phyloP scores from a whole-genome alignment of 2,329 filamentous ascomycete species.

The Aspergillus melleus region DNA sequence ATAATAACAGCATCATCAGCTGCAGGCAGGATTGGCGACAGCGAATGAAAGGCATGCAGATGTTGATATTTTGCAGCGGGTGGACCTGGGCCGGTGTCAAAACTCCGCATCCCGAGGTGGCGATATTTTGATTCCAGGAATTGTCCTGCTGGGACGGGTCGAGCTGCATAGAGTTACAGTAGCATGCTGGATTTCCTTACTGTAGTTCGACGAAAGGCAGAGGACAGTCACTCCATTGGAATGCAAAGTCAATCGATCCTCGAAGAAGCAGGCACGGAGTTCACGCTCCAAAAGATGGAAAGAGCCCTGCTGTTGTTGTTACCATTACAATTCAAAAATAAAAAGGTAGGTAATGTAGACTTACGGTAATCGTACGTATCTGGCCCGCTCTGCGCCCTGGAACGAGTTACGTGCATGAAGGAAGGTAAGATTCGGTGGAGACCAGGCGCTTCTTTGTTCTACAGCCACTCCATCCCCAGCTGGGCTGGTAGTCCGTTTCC shows the following conservation, averaged over 20 bases:
- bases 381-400: background rate
- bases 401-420: background rate
- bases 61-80: constrained; percentile 12
- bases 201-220: too few relatives aligned
- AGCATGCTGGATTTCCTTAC: background rate
- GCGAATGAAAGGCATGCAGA: background rate
- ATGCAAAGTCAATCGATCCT: too few relatives aligned
- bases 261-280: too few relatives aligned
- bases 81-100: constrained; percentile 10
- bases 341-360: background rate
- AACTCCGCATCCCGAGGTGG: constrained; percentile 12
- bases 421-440: background rate
- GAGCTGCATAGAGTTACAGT: background rate
- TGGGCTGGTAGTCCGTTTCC: too few relatives aligned
- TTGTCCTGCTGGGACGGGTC: background rate
- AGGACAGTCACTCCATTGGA: too few relatives aligned
- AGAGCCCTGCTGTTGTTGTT: too few relatives aligned
- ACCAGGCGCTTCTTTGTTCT: background rate
- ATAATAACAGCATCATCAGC: background rate
- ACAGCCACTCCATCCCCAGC: too few relatives aligned
- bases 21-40: background rate
- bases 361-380: constrained; percentile 2
- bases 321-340: too few relatives aligned
- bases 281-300: too few relatives aligned
- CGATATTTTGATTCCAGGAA: constrained; percentile 4